These are phyloP conservation scores for Penicillium sp. DNA, from an alignment of 2,329 filamentous ascomycete species.

Conservation along the genomic window DNA sequence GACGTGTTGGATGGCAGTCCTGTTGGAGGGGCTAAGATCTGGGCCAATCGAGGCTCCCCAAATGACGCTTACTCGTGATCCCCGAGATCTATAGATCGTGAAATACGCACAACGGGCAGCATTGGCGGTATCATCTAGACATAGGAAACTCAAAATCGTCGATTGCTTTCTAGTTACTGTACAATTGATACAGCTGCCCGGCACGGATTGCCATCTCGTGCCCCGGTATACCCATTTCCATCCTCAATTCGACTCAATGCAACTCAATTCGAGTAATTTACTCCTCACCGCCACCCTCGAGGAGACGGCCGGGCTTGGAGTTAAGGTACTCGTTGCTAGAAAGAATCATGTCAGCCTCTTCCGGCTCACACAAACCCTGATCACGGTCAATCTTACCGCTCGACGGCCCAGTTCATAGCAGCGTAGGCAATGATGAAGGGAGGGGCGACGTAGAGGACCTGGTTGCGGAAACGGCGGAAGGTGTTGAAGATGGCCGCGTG, in stretches of 20 bases:
- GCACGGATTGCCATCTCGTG: conserved; percentile 14
- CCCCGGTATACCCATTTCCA: conserved; percentile 15
- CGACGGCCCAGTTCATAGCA: conserved; percentile 83
- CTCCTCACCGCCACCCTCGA: conserved; percentile 31
- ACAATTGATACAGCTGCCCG: conserved; percentile 32
- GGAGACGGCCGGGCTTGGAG: conserved; percentile 48
- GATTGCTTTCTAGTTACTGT: conserved; percentile 46
- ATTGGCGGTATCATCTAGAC: neutral
- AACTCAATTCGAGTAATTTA: conserved; percentile 25
- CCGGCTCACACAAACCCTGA: neutral
- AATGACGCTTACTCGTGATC: conserved; percentile 15
- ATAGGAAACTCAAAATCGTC: conserved; percentile 21
- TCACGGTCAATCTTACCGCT: conserved; percentile 63
- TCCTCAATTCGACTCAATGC: conserved; percentile 2
- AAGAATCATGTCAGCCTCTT: conserved; percentile 7
- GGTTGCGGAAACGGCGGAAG: conserved; percentile 78
- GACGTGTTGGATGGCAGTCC: neutral
- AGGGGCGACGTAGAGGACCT: conserved; percentile 86
- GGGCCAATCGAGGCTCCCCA: conserved; percentile 8
- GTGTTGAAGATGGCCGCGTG: conserved; percentile 93
- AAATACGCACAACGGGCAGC: neutral
- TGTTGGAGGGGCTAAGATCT: neutral
- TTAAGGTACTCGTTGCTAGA: conserved; percentile 51
- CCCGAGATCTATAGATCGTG: neutral
- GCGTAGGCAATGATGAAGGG: conserved; percentile 77